Evolutionary conservation across 331 rosid genomes (phyloP).

Genomic region (Saraca asoca): DNA sequence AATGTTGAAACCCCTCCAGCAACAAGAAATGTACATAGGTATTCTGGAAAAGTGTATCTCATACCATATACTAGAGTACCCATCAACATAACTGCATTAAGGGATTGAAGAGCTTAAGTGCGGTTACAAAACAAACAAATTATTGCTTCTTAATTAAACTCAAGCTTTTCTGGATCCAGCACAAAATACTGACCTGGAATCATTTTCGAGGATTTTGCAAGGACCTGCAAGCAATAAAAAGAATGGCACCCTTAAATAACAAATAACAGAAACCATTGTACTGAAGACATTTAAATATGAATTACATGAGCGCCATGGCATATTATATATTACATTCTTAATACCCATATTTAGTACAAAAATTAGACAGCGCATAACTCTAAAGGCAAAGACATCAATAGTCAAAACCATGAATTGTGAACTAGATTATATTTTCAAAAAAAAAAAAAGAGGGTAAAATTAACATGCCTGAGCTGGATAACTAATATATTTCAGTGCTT

Average conservation of each 20-base stretch:
- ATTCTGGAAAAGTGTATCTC: slow-evolving; percentile 80
- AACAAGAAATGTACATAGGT: slow-evolving; percentile 61
- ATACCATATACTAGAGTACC: slow-evolving; percentile 83
- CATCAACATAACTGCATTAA: slow-evolving; percentile 93
- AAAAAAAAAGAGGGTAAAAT: neutral
- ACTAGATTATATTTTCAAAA: slow-evolving; percentile 49
- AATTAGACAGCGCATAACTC: too few relatives aligned
- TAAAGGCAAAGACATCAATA: slow-evolving; percentile 32
- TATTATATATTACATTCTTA: too few relatives aligned
- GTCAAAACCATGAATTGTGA: neutral
- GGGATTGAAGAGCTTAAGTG: neutral
- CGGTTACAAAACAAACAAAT: slow-evolving; percentile 3
- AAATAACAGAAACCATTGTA: neutral
- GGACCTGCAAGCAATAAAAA: slow-evolving; percentile 64
- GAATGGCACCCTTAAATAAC: slow-evolving; percentile 20
- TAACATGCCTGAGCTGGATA: slow-evolving; percentile 92
- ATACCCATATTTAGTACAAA: too few relatives aligned
- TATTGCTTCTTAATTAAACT: slow-evolving; percentile 11
- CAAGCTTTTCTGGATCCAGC: slow-evolving; percentile 22
- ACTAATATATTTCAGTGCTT: slow-evolving; percentile 94
- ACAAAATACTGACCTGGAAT: slow-evolving; percentile 76
- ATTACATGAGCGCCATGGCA: slow-evolving; percentile 2
- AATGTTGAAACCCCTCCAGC: slow-evolving; percentile 67
- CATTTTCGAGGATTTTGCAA: slow-evolving; percentile 98
- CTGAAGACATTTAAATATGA: slow-evolving; percentile 17